A percentile compares a stretch with the other conserved stretches of the same genome.
Conservation (phyloP, 73 alveolate species). For the Uronychia binucleata region DNA sequence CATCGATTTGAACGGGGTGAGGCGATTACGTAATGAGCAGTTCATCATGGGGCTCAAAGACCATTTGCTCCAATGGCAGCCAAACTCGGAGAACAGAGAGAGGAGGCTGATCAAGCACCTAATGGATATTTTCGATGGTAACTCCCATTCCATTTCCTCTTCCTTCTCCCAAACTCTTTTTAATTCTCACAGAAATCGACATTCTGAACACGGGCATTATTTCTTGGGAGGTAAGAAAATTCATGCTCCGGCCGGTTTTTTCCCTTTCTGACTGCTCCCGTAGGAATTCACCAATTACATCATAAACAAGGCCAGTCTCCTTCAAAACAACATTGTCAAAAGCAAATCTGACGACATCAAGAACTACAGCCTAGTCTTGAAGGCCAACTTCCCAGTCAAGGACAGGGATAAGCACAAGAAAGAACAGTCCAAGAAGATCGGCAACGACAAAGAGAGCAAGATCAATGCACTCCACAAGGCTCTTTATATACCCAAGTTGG, state of each 20-base stretch:
- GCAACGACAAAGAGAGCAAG: neutral
- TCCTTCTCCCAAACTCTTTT: too few species aligned
- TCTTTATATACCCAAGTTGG: slow-evolving; percentile 67
- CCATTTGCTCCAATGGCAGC: slow-evolving; percentile 79
- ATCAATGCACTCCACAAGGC: slow-evolving; percentile 51
- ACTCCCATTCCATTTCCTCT: slow-evolving; percentile 21
- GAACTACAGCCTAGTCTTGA: slow-evolving; percentile 46
- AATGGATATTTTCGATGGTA: slow-evolving; percentile 43
- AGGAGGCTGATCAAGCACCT: slow-evolving; percentile 60
- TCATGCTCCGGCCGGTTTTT: slow-evolving; percentile 51
- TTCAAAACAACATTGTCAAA: slow-evolving; percentile 51
- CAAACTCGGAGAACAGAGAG: slow-evolving; percentile 67
- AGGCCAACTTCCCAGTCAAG: slow-evolving; percentile 31
- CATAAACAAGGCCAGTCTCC: slow-evolving; percentile 79
- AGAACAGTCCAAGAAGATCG: neutral
- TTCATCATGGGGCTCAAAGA: slow-evolving; percentile 73
- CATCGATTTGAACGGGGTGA: slow-evolving; percentile 33
- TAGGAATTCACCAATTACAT: neutral
- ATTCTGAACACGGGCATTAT: slow-evolving; percentile 72
- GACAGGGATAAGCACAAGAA: slow-evolving; percentile 50
- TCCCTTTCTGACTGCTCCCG: neutral
- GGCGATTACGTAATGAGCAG: slow-evolving; percentile 7
- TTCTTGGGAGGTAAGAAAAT: slow-evolving; percentile 78
- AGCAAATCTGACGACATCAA: slow-evolving; percentile 74
- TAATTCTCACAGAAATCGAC: slow-evolving; percentile 82